Percentiles rank a stretch among this genome's conserved stretches.
These are phyloP conservation scores for Tylopilus rubrobrunneus DNA, from an alignment of 768 basidiomycete species.

Conservation along the genomic window DNA sequence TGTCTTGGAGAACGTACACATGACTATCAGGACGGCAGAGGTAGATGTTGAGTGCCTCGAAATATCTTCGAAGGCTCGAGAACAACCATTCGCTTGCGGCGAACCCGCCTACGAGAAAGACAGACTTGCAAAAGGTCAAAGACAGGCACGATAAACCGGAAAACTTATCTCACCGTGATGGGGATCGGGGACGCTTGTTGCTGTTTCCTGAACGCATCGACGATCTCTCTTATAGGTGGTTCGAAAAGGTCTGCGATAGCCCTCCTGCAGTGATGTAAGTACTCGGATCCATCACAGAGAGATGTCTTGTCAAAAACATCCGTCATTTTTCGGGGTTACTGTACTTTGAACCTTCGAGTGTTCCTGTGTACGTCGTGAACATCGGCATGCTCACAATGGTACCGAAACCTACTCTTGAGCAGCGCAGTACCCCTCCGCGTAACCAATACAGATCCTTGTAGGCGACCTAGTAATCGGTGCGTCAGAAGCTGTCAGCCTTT, in stretches of 20 bases:
- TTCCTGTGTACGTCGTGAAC: constrained; percentile 18
- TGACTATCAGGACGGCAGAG: constrained; percentile 51
- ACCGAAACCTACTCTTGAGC: constrained; percentile 22
- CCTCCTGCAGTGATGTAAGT: constrained; percentile 22
- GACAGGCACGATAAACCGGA: neutral
- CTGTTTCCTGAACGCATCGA: constrained; percentile 34
- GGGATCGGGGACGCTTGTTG: constrained; percentile 26
- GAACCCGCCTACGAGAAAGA: constrained; percentile 54
- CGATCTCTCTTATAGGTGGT: constrained; percentile 37
- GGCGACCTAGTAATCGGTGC: constrained; percentile 28
- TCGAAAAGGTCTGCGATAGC: constrained; percentile 41
- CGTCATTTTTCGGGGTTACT: constrained; percentile 31
- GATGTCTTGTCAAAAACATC: constrained; percentile 35
- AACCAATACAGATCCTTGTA: constrained; percentile 40
- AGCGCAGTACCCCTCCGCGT: constrained; percentile 31
- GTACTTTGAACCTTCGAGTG: constrained; percentile 30
- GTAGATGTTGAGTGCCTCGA: constrained; percentile 37
- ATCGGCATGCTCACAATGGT: neutral
- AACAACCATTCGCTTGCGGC: constrained; percentile 50
- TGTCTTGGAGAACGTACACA: constrained; percentile 38
- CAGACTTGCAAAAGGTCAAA: constrained; percentile 20
- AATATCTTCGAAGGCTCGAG: constrained; percentile 35
- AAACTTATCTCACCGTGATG: constrained; percentile 29
- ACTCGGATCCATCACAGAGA: neutral
- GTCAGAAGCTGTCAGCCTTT: neutral